A percentile compares a stretch with the other conserved stretches of the same genome.
Conservation (phyloP, 257 asterid genomes). For the Solanum ossicruentum region DNA sequence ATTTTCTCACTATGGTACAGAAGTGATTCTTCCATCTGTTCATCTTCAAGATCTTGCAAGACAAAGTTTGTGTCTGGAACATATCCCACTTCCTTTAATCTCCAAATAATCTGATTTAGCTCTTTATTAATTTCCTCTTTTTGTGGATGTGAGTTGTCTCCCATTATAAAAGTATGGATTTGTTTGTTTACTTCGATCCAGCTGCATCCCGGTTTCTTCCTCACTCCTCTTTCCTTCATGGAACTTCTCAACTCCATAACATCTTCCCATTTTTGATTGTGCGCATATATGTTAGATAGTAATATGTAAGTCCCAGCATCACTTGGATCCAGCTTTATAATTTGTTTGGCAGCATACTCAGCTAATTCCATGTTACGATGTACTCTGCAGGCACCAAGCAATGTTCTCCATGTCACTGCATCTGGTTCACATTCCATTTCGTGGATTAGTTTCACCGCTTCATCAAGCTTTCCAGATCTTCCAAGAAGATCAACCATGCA, state of each 20-base stretch:
- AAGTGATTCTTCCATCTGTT: constrained; percentile 76
- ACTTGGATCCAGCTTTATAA: constrained; percentile 56
- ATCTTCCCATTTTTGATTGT: constrained; percentile 64
- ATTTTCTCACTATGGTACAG: constrained; percentile 83
- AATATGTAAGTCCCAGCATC: constrained; percentile 71
- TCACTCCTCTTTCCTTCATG: constrained; percentile 55
- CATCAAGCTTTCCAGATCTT: constrained; percentile 75
- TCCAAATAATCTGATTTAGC: constrained; percentile 36
- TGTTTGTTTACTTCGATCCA: constrained; percentile 71
- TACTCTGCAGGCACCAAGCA: constrained; percentile 86
- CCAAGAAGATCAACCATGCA: constrained; percentile 95
- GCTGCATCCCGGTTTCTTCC: constrained; percentile 95
- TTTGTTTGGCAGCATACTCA: constrained; percentile 67
- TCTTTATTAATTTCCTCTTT: constrained; percentile 31
- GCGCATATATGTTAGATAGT: constrained; percentile 75
- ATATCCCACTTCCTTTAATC: constrained; percentile 60
- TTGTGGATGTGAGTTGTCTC: constrained; percentile 64
- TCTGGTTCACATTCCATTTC: constrained; percentile 69
- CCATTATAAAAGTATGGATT: constrained; percentile 67
- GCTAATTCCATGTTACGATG: constrained; percentile 70
- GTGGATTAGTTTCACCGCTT: constrained; percentile 49
- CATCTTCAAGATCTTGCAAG: constrained; percentile 83
- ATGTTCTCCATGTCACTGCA: constrained; percentile 76
- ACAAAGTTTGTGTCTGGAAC: constrained; percentile 78
- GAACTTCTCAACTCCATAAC: constrained; percentile 41